Evolutionary conservation across 495 filamentous ascomycete genomes (phyloP), one percentile per base, ranked within the genome.

Genomic region (Margaritispora aquatica): DNA sequence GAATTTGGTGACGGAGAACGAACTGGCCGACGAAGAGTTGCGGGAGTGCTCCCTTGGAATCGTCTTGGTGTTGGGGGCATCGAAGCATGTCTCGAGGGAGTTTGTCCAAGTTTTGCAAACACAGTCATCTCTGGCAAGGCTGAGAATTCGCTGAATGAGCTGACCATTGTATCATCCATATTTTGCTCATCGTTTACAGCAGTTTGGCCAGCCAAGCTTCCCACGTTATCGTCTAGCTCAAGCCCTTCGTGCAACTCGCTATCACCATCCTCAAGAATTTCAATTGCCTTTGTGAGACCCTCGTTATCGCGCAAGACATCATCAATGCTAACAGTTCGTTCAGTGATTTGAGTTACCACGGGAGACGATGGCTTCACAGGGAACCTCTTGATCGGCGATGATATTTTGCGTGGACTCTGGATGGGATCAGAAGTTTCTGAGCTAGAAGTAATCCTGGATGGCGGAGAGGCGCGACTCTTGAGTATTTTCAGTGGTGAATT

Each of bases 111-210:
- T 34, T 84, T 81, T 9, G 89, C 87, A 66, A 96, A 90, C 62
- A 85, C 80, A n/a, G 90, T 94, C 83, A 94, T 85, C 59, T 94
- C 90, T 24, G 90, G 89, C 44, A 96, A 81, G 0, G 89, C 88
- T 2, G 92, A 96, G 71, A 96, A 96, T 15, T 79, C 81, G 71
- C 89, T 95, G 66, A 94, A 88, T 41, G 86, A 87, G 73, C 89
- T 95, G 65, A 93, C 86, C 50, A 85, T 87, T 20, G 88, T 93
- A 63, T 95, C 91, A 65, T 96, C 89, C 59, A 72, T 63, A 51
- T 74, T 70, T 10, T 65, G 55, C n/a, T 70, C 67, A 34, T 77
- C 75, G 2, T 70, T 68, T 1, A 58, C 63, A 15, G 57, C 51
- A 15, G 34, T 26, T 20, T 51, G 23, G 29, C 58, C 57, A 24